Conservation (phyloP, 495 filamentous ascomycete species). For the Letharia columbiana region DNA sequence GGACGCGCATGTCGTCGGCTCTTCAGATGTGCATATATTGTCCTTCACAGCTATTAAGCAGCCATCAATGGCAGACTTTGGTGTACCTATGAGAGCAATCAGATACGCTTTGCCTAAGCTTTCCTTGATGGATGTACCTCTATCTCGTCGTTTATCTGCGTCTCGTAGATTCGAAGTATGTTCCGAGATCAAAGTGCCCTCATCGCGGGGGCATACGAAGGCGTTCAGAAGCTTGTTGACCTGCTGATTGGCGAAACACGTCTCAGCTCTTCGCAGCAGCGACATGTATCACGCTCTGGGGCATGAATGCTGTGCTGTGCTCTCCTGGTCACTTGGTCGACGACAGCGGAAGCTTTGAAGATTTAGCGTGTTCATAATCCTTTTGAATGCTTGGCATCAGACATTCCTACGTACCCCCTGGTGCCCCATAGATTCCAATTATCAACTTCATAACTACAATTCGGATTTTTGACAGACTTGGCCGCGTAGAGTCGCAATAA, state of each 20-base stretch:
- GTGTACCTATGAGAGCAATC: constrained; percentile 10
- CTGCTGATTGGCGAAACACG: constrained; percentile 40
- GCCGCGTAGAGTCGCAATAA: no score
- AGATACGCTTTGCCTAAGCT: neutral
- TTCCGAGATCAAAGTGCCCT: constrained; percentile 31
- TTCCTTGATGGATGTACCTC: constrained; percentile 26
- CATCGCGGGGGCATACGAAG: constrained; percentile 36
- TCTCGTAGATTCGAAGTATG: constrained; percentile 28
- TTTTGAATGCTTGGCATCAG: no score
- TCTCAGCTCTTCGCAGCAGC: constrained; percentile 36
- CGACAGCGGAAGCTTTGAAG: constrained; percentile 1
- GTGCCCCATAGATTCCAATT: no score
- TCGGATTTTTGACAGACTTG: no score
- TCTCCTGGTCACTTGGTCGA: constrained; percentile 10
- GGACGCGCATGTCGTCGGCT: constrained; percentile 76
- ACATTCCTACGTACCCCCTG: no score
- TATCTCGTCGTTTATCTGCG: constrained; percentile 34
- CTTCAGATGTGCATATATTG: constrained; percentile 67
- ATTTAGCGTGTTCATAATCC: no score
- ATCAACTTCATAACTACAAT: no score
- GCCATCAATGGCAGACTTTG: constrained; percentile 34
- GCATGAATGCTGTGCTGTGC: neutral
- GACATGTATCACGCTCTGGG: constrained; percentile 15
- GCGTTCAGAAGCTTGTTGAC: constrained; percentile 36
- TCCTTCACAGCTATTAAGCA: constrained; percentile 74